Conservation (phyloP, 345 rosid genomes). For the Syzygium oleosum region DNA sequence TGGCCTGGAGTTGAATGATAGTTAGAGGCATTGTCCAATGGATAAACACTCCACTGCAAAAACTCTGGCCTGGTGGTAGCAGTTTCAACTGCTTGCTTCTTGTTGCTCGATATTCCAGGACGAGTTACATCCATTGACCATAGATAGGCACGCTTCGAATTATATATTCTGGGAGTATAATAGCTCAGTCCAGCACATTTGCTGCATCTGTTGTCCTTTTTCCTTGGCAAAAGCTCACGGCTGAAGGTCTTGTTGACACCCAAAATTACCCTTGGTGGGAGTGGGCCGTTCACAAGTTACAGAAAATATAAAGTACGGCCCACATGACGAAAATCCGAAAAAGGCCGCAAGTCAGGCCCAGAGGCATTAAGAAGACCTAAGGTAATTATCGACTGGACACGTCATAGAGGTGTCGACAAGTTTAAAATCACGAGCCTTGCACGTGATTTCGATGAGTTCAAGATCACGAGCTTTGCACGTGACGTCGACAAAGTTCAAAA, state of each 20-base stretch:
- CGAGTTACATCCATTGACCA: constrained; percentile 25
- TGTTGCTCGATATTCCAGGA: constrained; percentile 18
- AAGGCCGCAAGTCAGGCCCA: too few species aligned
- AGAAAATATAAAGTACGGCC: too few species aligned
- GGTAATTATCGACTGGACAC: too few species aligned
- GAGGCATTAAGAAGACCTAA: too few species aligned
- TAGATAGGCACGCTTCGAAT: constrained; percentile 32
- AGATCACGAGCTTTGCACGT: too few species aligned
- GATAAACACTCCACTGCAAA: constrained; percentile 6
- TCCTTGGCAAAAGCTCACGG: constrained; percentile 19
- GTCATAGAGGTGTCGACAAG: too few species aligned
- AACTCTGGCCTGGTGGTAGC: neutral
- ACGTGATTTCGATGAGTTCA: too few species aligned
- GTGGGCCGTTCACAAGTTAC: too few species aligned
- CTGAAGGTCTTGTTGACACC: constrained; percentile 24
- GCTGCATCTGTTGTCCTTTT: constrained; percentile 20
- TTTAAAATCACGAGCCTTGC: too few species aligned
- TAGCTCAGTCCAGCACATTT: constrained; percentile 20
- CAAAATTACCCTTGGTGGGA: too few species aligned
- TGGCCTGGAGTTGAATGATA: constrained; percentile 30
- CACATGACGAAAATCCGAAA: too few species aligned
- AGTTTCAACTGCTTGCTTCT: constrained; percentile 37
- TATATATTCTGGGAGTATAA: constrained; percentile 21
- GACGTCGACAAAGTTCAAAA: too few species aligned
- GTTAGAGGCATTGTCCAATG: constrained; percentile 18